phyloP scores from a whole-genome alignment of 31 red algal genomes.

The Pterothamnion heteromorphum region DNA sequence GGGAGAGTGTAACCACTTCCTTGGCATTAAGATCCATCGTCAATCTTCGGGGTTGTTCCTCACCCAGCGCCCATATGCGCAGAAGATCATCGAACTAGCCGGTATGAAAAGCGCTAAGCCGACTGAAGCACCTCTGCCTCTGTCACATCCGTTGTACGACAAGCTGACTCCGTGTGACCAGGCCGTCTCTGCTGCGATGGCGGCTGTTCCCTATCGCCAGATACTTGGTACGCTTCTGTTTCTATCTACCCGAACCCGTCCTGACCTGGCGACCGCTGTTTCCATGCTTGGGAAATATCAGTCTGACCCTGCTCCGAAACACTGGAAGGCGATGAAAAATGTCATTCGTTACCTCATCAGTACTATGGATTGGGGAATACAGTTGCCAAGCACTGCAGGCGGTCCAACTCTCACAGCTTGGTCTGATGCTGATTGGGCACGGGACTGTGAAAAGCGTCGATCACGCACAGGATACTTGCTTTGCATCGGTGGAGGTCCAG shows the following conservation, averaged over 20 bases:
- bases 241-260: conserved; percentile 21
- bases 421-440: conserved; percentile 38
- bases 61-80: neutral
- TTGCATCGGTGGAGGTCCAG: neutral
- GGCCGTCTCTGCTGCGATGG: neutral
- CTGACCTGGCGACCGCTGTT: conserved; percentile 46
- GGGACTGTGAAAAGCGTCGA: conserved; percentile 33
- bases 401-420: neutral
- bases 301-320: neutral
- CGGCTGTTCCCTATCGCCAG: neutral
- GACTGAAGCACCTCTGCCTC: neutral
- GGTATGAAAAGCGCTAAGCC: conserved; percentile 29
- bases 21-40: neutral
- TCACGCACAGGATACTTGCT: conserved; percentile 15
- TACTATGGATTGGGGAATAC: neutral
- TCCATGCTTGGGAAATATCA: conserved; percentile 50
- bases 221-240: conserved; percentile 40
- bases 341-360: conserved; percentile 38
- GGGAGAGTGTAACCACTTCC: neutral
- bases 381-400: neutral
- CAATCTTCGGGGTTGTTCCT: neutral
- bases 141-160: conserved; percentile 44
- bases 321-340: conserved; percentile 51
- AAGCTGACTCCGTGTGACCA: neutral
- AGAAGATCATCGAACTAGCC: neutral